phyloP scores from a whole-genome alignment of 108 stramenopile species.

The Nannochloropsis gaditana region DNA sequence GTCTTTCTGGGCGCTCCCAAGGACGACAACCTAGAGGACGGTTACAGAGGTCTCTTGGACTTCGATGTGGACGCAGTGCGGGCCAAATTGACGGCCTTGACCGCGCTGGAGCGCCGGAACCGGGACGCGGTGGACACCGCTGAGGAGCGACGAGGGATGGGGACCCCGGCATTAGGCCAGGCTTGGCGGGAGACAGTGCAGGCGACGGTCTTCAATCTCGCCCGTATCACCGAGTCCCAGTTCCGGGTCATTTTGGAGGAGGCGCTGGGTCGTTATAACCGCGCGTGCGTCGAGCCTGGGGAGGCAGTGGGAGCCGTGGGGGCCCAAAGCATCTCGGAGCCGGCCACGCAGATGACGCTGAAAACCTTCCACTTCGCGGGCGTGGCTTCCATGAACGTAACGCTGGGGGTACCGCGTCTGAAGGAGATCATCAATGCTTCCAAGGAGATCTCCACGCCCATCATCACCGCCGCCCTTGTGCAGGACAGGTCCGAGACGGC shows the following conservation, averaged over 20 bases:
- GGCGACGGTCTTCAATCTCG: slow-evolving; percentile 23
- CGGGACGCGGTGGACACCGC: not conserved
- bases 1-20: slow-evolving; percentile 24
- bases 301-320: slow-evolving; percentile 95
- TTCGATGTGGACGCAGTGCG: not conserved
- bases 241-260: slow-evolving; percentile 60
- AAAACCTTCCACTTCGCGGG: slow-evolving; percentile 97
- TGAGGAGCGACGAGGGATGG: not conserved
- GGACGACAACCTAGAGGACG: slow-evolving; percentile 6
- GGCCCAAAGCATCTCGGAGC: slow-evolving; percentile 92
- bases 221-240: slow-evolving; percentile 66
- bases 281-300: slow-evolving; percentile 70
- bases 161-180: not conserved
- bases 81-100: not conserved
- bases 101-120: not conserved
- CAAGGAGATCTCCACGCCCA: slow-evolving; percentile 96
- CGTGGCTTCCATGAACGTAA: slow-evolving; percentile 99
- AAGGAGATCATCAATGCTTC: slow-evolving; percentile 99
- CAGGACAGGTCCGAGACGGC: slow-evolving; percentile 64
- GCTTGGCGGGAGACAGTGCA: not conserved
- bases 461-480: slow-evolving; percentile 87
- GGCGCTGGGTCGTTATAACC: slow-evolving; percentile 72
- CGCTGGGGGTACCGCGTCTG: slow-evolving; percentile 93
- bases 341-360: slow-evolving; percentile 72
- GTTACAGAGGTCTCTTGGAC: not conserved